Evolutionary conservation across 345 rosid genomes (phyloP), one percentile per base, ranked within the genome.

Genomic region (Adansonia digitata): DNA sequence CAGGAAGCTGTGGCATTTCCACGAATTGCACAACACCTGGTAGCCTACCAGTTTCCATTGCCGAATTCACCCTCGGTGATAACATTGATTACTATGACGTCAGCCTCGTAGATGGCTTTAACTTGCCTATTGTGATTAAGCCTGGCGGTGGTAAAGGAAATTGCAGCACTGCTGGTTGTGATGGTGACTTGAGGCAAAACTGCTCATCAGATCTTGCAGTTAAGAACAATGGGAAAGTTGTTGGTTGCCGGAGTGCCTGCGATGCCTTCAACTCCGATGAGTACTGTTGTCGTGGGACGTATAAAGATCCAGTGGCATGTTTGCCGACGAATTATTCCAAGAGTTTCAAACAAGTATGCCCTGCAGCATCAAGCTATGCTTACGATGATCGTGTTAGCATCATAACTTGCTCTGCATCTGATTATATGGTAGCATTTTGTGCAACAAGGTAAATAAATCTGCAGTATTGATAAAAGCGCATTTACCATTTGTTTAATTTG

Each of bases 91-190:
- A 63, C 39, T 90, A 86, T 7, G 92, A 86, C 60, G 85, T 88
- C 35, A 90, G 92, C 84, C 90, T 88, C 0, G 92, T 90, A 17
- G 87, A 84, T 67, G 94, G 94, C 2, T 90, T 85, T 61, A 90
- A 86, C 48, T 51, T 90, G 39, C 92, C 92, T 9, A 37, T 86
- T 7, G 69, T 72, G 24, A 43, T 90, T 46, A 76, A 67, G 24
- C 88, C 90, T 20, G 34, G 80, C 0, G 78, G 77, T 40, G 88
- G 84, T 2, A 81, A 79, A 69, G 89, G 84, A 24, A 86, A 86
- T 27, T 90, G 90, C 73, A 86, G 86, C 76, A 63, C 15, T n/a
- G 88, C 81, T 0, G 94, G 94, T 35, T 88, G 92, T 39, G 87
- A 86, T 34, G 84, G 84, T 14, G 92, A 90, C 71, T 52, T 86